phyloP scores from a whole-genome alignment of 305 asterid genomes.

The Fraxinus sp. region DNA sequence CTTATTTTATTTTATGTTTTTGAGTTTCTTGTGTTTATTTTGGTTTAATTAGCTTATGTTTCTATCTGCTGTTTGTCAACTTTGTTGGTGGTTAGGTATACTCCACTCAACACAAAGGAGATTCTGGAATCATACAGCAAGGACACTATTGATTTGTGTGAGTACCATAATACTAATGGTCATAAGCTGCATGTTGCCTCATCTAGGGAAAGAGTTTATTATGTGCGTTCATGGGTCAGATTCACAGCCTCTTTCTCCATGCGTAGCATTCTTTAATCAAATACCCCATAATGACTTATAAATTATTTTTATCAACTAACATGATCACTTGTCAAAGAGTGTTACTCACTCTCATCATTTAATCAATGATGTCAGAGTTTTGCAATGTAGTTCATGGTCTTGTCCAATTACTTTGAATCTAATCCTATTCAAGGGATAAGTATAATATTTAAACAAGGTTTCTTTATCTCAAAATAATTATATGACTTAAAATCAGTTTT shows the following conservation, averaged over 20 bases:
- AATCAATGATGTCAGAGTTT: not conserved
- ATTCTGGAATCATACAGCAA: constrained; percentile 68
- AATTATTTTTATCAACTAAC: not conserved
- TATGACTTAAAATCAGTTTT: not conserved
- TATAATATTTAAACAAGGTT: not conserved
- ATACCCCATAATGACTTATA: not conserved
- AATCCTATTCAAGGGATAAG: not conserved
- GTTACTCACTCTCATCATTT: not conserved
- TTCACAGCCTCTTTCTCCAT: constrained; percentile 15
- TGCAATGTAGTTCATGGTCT: not conserved
- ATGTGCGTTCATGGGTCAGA: not conserved
- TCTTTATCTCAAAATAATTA: not conserved
- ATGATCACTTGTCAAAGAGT: not conserved
- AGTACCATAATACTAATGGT: constrained; percentile 25
- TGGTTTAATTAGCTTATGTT: constrained; percentile 9
- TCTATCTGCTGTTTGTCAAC: constrained; percentile 7
- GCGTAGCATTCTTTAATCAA: not conserved
- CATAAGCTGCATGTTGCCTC: not conserved
- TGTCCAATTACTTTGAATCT: not conserved
- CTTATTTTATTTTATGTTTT: not conserved
- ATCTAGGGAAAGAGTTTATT: not conserved
- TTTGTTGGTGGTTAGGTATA: constrained; percentile 54
- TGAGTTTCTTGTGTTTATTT: not conserved
- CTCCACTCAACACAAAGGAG: constrained; percentile 79
- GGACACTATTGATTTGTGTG: constrained; percentile 69